Evolutionary conservation across 1,139 yeast genomes (phyloP), one percentile per base, ranked within the genome.

Genomic region (Waltiozyma sp.): DNA sequence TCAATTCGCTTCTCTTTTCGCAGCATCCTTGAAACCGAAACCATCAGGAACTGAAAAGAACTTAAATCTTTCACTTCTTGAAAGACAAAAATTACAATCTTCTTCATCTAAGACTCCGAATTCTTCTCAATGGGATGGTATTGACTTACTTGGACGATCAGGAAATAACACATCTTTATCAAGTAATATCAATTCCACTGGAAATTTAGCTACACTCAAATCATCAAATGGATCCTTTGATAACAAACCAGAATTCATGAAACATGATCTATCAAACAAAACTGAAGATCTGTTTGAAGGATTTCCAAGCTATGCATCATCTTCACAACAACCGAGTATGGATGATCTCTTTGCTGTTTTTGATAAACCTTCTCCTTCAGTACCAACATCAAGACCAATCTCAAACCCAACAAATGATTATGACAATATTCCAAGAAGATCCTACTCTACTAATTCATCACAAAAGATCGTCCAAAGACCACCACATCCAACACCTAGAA

Each of bases 1-100:
- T 48, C 64, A 72, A 38, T 72, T 72, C 62, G 75, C 75, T 1
- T 67, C 68, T 46, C 55, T 72, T 15, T 56, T 71, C 40, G 34
- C 34, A 31, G 11, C 34, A 10, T 31, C 34, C 4, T 14, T 31
- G 34, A 31, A 31, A n/a, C 34, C 34, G 7, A 31, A 31, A 31
- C 49, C 60, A 7, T 60, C 63, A n/a, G 55, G 58, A 26, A 41
- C 54, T 15, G 51, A 53, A 45, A 57, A 51, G 45, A 45, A 48
- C 19, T 45, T 59, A 2, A 59, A 56, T 37, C 41, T 64, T 33
- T 49, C 63, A 0, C 42, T 65, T 40, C 54, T 58, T 2, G 61
- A 64, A 44, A 53, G 62, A 37, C 57, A 56, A 51, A 49, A 49
- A 38, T 42, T 51, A 15, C 18, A 47, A 36, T 44, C 51, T 37